Conservation (phyloP, 1,284 basidiomycete species). For the Ceratorhiza oryzae-sativae region DNA sequence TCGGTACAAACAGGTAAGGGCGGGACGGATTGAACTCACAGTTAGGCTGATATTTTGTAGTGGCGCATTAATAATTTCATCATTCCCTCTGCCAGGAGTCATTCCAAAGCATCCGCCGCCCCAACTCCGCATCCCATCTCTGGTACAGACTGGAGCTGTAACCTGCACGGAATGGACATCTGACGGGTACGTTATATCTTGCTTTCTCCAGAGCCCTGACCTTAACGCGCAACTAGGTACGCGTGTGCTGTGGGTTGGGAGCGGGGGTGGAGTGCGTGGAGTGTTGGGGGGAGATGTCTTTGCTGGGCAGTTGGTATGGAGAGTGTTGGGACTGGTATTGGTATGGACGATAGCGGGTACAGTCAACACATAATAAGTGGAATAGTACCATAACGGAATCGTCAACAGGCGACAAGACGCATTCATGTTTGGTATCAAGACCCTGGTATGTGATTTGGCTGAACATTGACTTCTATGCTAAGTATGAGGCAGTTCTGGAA, state of each 20-base stretch:
- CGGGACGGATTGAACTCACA: constrained; percentile 21
- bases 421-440: constrained; percentile 82
- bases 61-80: constrained; percentile 67
- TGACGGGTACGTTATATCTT: constrained; percentile 69
- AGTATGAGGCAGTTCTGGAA: constrained; percentile 78
- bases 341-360: constrained; percentile 61
- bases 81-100: constrained; percentile 68
- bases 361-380: constrained; percentile 37
- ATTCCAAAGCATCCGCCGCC: constrained; percentile 57
- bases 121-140: constrained; percentile 62
- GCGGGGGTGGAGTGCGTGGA: constrained; percentile 90
- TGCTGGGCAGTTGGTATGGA: constrained; percentile 77
- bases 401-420: constrained; percentile 72
- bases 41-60: constrained; percentile 49
- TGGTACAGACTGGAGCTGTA: constrained; percentile 71
- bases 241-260: constrained; percentile 96
- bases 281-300: constrained; percentile 86
- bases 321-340: constrained; percentile 56
- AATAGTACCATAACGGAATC: constrained; percentile 40
- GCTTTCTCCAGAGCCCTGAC: not conserved
- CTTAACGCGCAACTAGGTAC: constrained; percentile 50
- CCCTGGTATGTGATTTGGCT: constrained; percentile 59
- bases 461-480: constrained; percentile 28
- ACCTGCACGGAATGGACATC: constrained; percentile 86
- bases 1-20: constrained; percentile 76